Percentiles rank a stretch among this genome's conserved stretches.
Conservation (phyloP, 768 basidiomycete genomes). For the Tylopilus sp. region DNA sequence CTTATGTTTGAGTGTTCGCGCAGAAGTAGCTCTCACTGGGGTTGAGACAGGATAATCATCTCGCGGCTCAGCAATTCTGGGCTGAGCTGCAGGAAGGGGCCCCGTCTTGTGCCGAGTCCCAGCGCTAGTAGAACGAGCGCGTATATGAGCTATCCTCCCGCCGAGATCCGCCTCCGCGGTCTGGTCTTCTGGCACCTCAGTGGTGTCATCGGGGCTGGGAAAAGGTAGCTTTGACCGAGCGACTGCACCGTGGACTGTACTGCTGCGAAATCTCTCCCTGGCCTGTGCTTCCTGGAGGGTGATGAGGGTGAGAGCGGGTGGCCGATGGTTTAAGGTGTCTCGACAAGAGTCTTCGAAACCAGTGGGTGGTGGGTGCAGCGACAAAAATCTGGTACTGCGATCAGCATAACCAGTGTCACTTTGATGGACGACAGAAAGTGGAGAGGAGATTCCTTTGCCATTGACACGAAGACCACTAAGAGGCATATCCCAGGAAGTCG, state of each 20-base stretch:
- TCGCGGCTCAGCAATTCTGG: conserved; percentile 40
- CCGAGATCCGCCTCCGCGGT: conserved; percentile 25
- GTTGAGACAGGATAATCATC: conserved; percentile 35
- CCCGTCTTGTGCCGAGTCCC: conserved; percentile 46
- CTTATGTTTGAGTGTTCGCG: conserved; percentile 63
- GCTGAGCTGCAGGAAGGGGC: conserved; percentile 35
- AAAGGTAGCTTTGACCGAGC: conserved; percentile 29
- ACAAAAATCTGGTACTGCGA: conserved; percentile 28
- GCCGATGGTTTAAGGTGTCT: conserved; percentile 40
- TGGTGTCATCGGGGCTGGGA: conserved; percentile 32
- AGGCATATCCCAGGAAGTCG: conserved; percentile 17
- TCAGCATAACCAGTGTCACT: conserved; percentile 26
- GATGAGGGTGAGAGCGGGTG: conserved; percentile 63
- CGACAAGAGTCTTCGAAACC: conserved; percentile 43
- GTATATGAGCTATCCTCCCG: conserved; percentile 28
- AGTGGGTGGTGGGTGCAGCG: conserved; percentile 31
- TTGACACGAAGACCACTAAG: conserved; percentile 31
- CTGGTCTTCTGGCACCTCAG: conserved; percentile 13
- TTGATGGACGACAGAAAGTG: conserved; percentile 41
- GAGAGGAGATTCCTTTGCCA: conserved; percentile 55
- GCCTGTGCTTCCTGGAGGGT: conserved; percentile 78
- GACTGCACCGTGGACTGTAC: conserved; percentile 35
- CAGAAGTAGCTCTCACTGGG: conserved; percentile 20
- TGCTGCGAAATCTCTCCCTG: conserved; percentile 54
- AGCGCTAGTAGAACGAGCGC: conserved; percentile 62